These are phyloP conservation scores for Podaxis mareebaensis DNA, from an alignment of 768 basidiomycete species.

Conservation along the genomic window DNA sequence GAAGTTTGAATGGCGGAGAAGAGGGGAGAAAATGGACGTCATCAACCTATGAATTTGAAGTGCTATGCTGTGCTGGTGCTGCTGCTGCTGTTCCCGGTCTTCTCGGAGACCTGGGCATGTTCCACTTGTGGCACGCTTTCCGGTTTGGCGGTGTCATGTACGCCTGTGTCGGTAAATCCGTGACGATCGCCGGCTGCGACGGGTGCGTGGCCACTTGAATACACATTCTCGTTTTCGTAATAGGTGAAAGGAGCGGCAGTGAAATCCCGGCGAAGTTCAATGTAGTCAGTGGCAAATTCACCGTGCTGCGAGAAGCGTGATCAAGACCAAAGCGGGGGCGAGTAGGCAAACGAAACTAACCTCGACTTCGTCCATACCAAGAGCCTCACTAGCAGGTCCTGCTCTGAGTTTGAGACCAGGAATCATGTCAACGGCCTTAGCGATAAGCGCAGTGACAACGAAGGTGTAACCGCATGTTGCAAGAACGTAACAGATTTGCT, in stretches of 20 bases:
- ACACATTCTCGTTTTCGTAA: conserved; percentile 21
- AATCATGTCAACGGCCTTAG: conserved; percentile 53
- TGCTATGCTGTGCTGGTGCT: neutral
- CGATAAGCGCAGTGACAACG: conserved; percentile 60
- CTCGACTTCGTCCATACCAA: conserved; percentile 75
- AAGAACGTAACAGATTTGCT: conserved; percentile 67
- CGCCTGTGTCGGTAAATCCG: conserved; percentile 35
- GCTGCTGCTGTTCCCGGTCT: neutral
- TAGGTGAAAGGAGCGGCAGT: conserved; percentile 47
- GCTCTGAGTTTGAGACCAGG: conserved; percentile 59
- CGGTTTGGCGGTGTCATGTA: conserved; percentile 10
- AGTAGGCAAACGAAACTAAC: conserved; percentile 33
- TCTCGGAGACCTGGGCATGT: neutral
- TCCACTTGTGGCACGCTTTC: neutral
- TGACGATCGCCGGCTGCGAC: conserved; percentile 41
- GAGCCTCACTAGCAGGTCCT: conserved; percentile 54
- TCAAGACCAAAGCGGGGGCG: neutral
- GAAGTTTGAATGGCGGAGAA: neutral
- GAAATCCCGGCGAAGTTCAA: conserved; percentile 68
- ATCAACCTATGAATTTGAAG: neutral
- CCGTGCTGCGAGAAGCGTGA: conserved; percentile 46
- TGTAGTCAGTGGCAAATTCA: conserved; percentile 70
- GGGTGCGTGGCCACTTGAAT: conserved; percentile 17
- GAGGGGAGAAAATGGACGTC: too few species aligned
- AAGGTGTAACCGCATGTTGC: conserved; percentile 62